Evolutionary conservation across 1,139 yeast genomes (phyloP).

Genomic region (Taphrina wiesneri): DNA sequence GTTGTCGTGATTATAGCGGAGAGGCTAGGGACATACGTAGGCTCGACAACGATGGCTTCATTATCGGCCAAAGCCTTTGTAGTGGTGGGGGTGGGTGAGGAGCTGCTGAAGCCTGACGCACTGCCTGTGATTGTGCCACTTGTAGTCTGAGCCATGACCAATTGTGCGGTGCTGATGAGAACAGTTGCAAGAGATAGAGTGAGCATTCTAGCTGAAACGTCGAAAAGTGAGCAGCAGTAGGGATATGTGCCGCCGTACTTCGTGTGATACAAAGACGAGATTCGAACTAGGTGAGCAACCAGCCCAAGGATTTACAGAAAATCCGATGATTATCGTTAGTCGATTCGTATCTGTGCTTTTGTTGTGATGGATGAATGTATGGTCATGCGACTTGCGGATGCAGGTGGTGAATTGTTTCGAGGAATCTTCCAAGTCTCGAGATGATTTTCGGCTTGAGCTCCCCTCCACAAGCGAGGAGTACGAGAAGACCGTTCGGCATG

Average conservation of each 20-base stretch:
- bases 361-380: too few species aligned
- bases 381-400: too few species aligned
- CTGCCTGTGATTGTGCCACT: neutral
- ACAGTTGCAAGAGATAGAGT: neutral
- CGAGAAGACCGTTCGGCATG: neutral
- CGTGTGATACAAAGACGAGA: neutral
- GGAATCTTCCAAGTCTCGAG: neutral
- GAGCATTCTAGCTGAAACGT: neutral
- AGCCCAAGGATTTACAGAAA: too few species aligned
- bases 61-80: neutral
- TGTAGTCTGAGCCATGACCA: neutral
- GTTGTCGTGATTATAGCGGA: constrained; percentile 9
- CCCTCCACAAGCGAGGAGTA: neutral
- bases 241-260: too few species aligned
- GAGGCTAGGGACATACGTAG: constrained; percentile 14
- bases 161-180: neutral
- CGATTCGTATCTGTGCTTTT: too few species aligned
- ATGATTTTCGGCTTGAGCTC: neutral
- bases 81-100: constrained; percentile 2
- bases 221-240: neutral
- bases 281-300: too few species aligned
- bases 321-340: too few species aligned
- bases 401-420: too few species aligned
- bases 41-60: constrained; percentile 1
- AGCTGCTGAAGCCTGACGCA: neutral